Percentiles rank a stretch among this genome's conserved stretches.
These are phyloP conservation scores for Arthrobotrys entomopaga DNA, from an alignment of 2,329 filamentous ascomycete species.

Conservation along the genomic window DNA sequence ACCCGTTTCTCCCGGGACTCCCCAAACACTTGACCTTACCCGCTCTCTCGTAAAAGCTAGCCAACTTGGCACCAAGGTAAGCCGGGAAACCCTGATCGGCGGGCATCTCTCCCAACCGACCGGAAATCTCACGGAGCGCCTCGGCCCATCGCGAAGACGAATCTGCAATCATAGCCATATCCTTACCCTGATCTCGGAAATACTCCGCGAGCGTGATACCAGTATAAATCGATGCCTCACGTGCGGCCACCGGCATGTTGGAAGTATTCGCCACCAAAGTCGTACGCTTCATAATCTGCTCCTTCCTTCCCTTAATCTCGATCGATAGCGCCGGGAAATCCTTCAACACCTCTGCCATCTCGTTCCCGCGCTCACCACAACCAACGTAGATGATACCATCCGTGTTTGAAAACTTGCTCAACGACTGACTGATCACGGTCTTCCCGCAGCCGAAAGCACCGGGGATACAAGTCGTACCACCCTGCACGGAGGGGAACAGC, in stretches of 20 bases:
- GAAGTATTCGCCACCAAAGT: conserved; percentile 98
- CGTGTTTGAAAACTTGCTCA: conserved; percentile 99
- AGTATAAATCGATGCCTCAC: conserved; percentile 98
- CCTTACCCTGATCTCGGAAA: conserved; percentile 94
- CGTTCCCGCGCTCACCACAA: conserved; percentile 90
- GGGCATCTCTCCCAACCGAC: conserved; percentile 99
- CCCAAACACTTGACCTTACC: conserved; percentile 86
- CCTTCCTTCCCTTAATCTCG: conserved; percentile 89
- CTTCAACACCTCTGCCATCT: conserved; percentile 99
- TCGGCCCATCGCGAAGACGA: conserved; percentile 98
- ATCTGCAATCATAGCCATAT: conserved; percentile 99
- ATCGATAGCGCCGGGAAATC: conserved; percentile 99
- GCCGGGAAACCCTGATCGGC: conserved; percentile 99
- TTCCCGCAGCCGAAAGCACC: conserved; percentile 99
- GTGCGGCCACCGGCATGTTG: conserved; percentile 98
- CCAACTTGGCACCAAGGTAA: conserved; percentile 94
- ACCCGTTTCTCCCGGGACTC: conserved; percentile 86
- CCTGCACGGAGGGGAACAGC: conserved; percentile 94
- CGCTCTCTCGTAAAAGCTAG: conserved; percentile 98
- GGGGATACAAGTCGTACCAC: conserved; percentile 96
- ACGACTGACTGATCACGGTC: conserved; percentile 97
- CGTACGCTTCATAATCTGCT: conserved; percentile 99
- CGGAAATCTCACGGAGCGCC: conserved; percentile 96
- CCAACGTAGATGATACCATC: conserved; percentile 99
- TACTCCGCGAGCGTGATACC: conserved; percentile 95